Evolutionary conservation across 345 rosid genomes (phyloP).

Genomic region (Sonneratia caseolaris): DNA sequence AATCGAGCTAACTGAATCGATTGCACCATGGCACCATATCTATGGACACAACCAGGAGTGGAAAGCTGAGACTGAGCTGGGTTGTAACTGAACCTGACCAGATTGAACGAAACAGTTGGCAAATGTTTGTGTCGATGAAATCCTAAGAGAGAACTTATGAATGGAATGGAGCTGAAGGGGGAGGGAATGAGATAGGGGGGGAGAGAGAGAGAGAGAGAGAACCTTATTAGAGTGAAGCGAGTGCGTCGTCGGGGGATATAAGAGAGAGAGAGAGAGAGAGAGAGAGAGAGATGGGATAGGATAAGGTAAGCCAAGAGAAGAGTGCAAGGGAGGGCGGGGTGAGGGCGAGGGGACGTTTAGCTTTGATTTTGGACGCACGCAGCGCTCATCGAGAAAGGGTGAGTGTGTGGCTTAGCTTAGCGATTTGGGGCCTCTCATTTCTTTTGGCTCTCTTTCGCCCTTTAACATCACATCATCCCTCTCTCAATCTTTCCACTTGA

Average conservation of each 20-base stretch:
- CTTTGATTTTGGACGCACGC: constrained; percentile 1
- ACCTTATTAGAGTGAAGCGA: constrained; percentile 4
- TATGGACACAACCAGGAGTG: no score
- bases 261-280: constrained; percentile 8
- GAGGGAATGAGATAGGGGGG: background rate
- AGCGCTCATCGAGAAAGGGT: background rate
- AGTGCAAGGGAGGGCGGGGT: background rate
- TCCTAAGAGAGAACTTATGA: background rate
- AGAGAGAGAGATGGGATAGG: constrained; percentile 11
- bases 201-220: background rate
- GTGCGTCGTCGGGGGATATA: constrained; percentile 1
- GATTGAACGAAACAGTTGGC: no score
- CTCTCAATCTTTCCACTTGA: background rate
- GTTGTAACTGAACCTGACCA: no score
- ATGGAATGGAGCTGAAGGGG: background rate
- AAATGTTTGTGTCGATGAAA: background rate
- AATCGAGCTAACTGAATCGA: background rate
- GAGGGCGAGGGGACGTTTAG: background rate
- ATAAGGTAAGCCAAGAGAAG: constrained; percentile 15
- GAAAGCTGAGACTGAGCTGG: no score
- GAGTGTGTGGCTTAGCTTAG: background rate
- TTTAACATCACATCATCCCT: constrained; percentile 11
- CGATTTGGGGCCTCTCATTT: constrained; percentile 15
- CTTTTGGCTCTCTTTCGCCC: constrained; percentile 2
- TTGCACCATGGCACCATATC: no score